Evolutionary conservation across 2,329 filamentous ascomycete species (phyloP), one percentile per base, ranked within the genome.

Genomic region (Neofusicoccum cordaticola): DNA sequence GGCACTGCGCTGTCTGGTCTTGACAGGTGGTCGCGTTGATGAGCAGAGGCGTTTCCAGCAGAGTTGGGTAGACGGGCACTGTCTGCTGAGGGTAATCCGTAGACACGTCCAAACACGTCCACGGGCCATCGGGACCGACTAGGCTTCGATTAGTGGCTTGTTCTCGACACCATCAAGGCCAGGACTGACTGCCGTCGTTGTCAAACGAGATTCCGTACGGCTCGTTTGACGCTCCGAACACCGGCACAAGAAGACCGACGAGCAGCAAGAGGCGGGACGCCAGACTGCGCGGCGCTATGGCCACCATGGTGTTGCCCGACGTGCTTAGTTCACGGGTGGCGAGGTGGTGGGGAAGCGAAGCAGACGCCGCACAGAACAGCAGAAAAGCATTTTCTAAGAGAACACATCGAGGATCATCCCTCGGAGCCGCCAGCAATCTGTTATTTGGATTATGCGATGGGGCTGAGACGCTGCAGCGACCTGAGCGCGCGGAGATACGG

Each of bases 61-160:
- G 27, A 6, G 57, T 48, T 7, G 57, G 44, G 11, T 37, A 44
- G 31, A 48, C 22, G 11, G 34, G 27, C 13, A 61, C 8, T 9
- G 12, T 17, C 27, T 61, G 42, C 7, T 5, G 3, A 5, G 53
- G 53, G 13, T 6, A 17, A 4, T 58, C 39, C 4, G 22, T 17
- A n/a, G 44, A 22, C 3, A 37, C 44, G 2, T n/a, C 15, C 9
- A 48, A 2, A 13, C 37, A 50, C 31, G 19, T 22, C 58, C 58
- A 62, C 4, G 58, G 42, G 6, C 58, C 58, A 15, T 62, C 58
- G 19, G 58, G 58, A 11, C 58, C 58, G 19, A 37, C 58, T 62
- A 8, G n/a, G 4, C 27, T 31, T 31, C 27, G 6, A 31, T 31
- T 31, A 31, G 27, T 31, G 27, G 6, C 27, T 31, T 31, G 27